Percentiles rank a stretch among this genome's conserved stretches.
phyloP scores from a whole-genome alignment of 2,329 filamentous ascomycete genomes.

The Aureobasidium zeae region DNA sequence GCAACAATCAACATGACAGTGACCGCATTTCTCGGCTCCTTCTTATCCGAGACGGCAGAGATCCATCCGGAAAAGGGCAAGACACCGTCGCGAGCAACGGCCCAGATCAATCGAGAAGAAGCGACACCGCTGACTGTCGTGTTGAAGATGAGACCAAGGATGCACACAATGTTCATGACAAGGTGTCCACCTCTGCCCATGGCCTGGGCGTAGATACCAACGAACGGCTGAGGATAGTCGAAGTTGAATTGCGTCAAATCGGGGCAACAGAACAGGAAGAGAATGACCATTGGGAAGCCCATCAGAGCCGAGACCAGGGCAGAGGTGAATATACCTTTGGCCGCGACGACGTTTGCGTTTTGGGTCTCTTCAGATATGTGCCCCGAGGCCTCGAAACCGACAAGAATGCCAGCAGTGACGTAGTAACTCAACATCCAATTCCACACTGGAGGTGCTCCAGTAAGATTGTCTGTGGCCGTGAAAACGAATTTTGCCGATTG shows the following conservation, averaged over 20 bases:
- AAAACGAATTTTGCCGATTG: constrained; percentile 51
- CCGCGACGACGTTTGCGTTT: constrained; percentile 47
- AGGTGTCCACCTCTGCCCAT: constrained; percentile 49
- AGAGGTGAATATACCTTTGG: constrained; percentile 52
- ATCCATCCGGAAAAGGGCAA: constrained; percentile 52
- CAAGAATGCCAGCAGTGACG: constrained; percentile 51
- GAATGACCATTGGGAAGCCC: constrained; percentile 47
- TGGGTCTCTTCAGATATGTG: constrained; percentile 55
- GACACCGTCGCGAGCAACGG: constrained; percentile 52
- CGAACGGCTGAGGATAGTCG: constrained; percentile 49
- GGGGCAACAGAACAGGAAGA: constrained; percentile 52
- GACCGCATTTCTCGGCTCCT: constrained; percentile 52
- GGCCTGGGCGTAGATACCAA: constrained; percentile 48
- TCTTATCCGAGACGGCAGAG: constrained; percentile 42
- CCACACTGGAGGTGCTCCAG: constrained; percentile 44
- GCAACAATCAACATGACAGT: constrained; percentile 49
- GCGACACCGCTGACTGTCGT: constrained; percentile 52
- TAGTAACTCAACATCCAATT: constrained; percentile 56
- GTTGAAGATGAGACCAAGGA: constrained; percentile 43
- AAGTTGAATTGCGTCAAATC: constrained; percentile 45
- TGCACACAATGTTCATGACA: constrained; percentile 53
- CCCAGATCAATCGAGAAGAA: constrained; percentile 53
- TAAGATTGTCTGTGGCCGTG: constrained; percentile 49
- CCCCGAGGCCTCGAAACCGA: constrained; percentile 53
- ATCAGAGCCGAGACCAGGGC: constrained; percentile 49